Evolutionary conservation across 208 protist species (phyloP).

Genomic region (Trichomonas tenax): DNA sequence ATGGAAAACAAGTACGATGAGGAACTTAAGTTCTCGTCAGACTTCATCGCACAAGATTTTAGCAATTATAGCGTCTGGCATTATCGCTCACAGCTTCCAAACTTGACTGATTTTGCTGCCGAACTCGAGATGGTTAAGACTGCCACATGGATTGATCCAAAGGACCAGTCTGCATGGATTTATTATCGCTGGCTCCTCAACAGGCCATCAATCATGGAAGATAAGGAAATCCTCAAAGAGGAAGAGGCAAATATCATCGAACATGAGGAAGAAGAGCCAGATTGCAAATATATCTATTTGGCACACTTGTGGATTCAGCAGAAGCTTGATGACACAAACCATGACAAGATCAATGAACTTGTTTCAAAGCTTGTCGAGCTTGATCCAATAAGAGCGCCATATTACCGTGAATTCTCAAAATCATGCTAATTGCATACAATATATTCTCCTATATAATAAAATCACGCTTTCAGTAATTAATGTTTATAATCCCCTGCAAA

Average conservation of each 20-base stretch:
- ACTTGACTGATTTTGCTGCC: neutral
- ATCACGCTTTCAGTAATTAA: no score
- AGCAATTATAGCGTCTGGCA: conserved; percentile 9
- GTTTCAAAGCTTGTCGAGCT: neutral
- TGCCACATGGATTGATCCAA: neutral
- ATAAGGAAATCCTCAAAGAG: neutral
- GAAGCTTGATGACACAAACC: neutral
- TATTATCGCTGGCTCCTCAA: conserved; percentile 11
- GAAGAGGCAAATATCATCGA: neutral
- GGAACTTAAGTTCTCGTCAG: neutral
- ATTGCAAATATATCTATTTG: neutral
- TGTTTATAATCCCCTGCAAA: no score
- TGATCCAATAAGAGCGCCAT: neutral
- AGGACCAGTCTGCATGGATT: neutral
- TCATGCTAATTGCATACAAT: neutral
- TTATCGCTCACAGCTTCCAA: neutral
- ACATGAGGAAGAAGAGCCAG: neutral
- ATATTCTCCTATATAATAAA: no score
- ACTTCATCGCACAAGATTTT: neutral
- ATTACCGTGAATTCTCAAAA: neutral
- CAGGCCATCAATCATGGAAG: neutral
- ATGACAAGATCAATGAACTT: neutral
- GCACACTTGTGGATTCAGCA: neutral
- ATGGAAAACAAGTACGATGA: neutral
- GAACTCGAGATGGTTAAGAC: neutral